Conservation (phyloP, 2,329 filamentous ascomycete species). For the Aspergillus felis region DNA sequence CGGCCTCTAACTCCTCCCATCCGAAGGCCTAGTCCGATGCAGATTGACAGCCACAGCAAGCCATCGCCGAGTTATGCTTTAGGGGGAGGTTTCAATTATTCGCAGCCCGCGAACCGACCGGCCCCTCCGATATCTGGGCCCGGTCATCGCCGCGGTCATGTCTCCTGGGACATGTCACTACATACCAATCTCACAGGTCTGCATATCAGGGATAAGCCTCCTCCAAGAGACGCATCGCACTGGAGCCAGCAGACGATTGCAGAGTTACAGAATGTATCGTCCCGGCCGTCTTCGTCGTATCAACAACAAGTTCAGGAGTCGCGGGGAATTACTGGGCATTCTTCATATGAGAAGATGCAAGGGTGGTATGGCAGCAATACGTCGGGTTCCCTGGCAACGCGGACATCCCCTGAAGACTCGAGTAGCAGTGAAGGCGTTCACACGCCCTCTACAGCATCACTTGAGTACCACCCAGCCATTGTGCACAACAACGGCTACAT, state of each 20-base stretch:
- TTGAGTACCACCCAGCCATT: conserved; percentile 48
- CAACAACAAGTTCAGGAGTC: conserved; percentile 29
- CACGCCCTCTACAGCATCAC: conserved; percentile 45
- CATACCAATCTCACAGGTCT: conserved; percentile 43
- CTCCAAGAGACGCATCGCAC: conserved; percentile 33
- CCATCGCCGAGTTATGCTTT: conserved; percentile 28
- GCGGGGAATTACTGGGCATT: conserved; percentile 23
- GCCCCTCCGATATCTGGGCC: conserved; percentile 41
- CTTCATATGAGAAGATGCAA: conserved; percentile 8
- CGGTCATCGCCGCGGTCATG: conserved; percentile 43
- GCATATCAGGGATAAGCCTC: conserved; percentile 36
- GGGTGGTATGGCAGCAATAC: conserved; percentile 28
- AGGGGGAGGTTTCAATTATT: conserved; percentile 33
- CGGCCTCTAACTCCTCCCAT: conserved; percentile 60
- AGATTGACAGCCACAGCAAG: conserved; percentile 56
- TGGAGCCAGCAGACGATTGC: conserved; percentile 45
- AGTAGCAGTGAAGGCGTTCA: conserved; percentile 48
- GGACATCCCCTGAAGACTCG: conserved; percentile 47
- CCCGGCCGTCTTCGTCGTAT: conserved; percentile 32
- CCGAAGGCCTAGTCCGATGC: conserved; percentile 71
- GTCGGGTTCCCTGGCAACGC: conserved; percentile 27
- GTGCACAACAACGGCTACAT: conserved; percentile 47
- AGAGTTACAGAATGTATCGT: conserved; percentile 37
- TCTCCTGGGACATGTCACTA: conserved; percentile 48
- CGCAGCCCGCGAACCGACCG: conserved; percentile 32